A percentile compares a stretch with the other conserved stretches of the same genome.
Conservation (phyloP, 495 filamentous ascomycete species). For the Physcia stellaris region DNA sequence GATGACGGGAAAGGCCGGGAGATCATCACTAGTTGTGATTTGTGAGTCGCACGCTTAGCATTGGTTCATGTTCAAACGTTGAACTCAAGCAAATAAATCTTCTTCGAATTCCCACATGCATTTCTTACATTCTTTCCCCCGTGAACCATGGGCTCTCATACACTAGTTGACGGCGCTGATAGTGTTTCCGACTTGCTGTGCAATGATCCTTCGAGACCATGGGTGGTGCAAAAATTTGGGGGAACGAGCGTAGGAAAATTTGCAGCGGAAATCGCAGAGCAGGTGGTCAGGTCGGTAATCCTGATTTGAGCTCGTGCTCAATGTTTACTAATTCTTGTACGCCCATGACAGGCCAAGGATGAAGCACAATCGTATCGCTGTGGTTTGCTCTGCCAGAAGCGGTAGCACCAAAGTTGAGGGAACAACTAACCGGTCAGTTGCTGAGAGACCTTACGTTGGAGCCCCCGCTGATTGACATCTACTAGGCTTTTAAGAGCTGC, state of each 20-base stretch:
- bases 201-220: background rate
- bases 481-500: slow-evolving; percentile 54
- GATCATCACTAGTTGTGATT: no score
- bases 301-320: background rate
- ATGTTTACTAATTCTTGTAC: slow-evolving; percentile 7
- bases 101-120: no score
- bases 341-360: slow-evolving; percentile 36
- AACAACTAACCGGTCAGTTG: slow-evolving; percentile 94
- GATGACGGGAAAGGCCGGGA: no score
- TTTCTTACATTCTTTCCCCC: no score
- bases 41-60: no score
- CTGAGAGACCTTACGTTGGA: no score
- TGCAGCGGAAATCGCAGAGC: slow-evolving; percentile 53
- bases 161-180: background rate
- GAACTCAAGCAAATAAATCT: no score
- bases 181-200: background rate
- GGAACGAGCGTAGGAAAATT: slow-evolving; percentile 66
- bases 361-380: slow-evolving; percentile 47
- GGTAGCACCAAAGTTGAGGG: slow-evolving; percentile 81
- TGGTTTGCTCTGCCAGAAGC: slow-evolving; percentile 88
- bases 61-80: no score
- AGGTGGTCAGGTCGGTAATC: slow-evolving; percentile 51
- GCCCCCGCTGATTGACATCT: no score
- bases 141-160: background rate
- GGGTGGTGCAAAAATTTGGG: slow-evolving; percentile 76